Base-by-base conservation (phyloP, 2,329 filamentous ascomycete genomes). In the Trichoderma sp. region DNA sequence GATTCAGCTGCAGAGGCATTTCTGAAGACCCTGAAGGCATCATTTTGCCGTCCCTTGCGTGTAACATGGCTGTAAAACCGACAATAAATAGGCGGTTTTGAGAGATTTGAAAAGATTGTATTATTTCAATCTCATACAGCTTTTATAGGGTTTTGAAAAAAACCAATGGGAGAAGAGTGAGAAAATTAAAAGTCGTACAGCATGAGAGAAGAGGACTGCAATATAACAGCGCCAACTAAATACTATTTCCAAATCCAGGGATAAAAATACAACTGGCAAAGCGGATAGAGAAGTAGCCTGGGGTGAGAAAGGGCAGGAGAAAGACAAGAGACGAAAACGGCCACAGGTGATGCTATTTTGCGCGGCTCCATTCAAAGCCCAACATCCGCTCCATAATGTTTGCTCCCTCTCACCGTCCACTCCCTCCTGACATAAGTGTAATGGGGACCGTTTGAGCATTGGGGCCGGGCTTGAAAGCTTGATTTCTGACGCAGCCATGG, bases 1-100 rank as follows among this genome's bases (percentile, higher is more conserved):
- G 70, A 63, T 80, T 80, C 74, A 80, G 75, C 27, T 69, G 72
- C 14, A 72, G 66, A 4, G 71, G 63, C 40, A 67, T 14, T 16
- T 14, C 11, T 8, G 63, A 67, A 52, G 63, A 52, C 55, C 63
- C 55, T 27, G 56, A 61, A 55, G 65, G 43, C n/a, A 49, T 43
- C 57, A 68, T 68, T 33, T 35, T 60, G 49, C 33, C 49, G 5
- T 4, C 47, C 49, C 63, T 49, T 37, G 31, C 53, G 49, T 52
- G 8, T 19, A 21, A 10, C n/a, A 31, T 13, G n/a, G 27, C 37
- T 52, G n/a, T 37, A 13, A 35, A 60, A 35, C 13, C 31, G 56
- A 43, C 43, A 3, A 19, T 49, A 11, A n/a, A 35, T 47, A 10
- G 57, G 57, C 19, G 33, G 37, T 33, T 16, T 24, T 53, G 31